Evolutionary conservation across 306 rosid species (phyloP).

Genomic region (Pyrus betulifolia): DNA sequence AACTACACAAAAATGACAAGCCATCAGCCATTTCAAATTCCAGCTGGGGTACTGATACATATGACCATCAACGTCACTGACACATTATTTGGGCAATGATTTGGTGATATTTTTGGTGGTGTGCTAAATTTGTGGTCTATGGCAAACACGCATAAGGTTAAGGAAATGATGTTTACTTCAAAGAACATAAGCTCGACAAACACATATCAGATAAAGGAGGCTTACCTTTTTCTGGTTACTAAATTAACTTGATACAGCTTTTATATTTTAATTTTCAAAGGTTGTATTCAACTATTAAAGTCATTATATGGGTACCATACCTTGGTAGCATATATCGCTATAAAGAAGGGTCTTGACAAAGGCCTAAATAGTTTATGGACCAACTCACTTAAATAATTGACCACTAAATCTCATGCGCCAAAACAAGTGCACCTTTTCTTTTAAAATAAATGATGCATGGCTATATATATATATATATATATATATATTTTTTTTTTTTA

Average conservation of each 20-base stretch:
- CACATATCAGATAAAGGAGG: neutral
- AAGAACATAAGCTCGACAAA: neutral
- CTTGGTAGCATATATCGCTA: neutral
- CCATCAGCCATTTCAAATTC: neutral
- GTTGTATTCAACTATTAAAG: neutral
- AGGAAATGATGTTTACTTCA: too few species aligned
- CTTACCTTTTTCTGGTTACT: neutral
- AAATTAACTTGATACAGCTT: neutral
- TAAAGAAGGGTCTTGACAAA: neutral
- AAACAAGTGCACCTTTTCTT: neutral
- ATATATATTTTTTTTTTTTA: too few species aligned
- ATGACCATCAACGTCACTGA: neutral
- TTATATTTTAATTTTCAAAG: neutral
- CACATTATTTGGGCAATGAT: neutral
- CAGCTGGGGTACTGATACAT: neutral
- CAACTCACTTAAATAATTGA: neutral
- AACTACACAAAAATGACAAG: neutral
- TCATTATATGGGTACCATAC: neutral
- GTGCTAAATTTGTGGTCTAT: neutral
- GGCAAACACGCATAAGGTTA: neutral
- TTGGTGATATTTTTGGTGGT: neutral
- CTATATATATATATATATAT: neutral
- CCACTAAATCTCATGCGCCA: neutral
- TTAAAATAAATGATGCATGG: too few species aligned
- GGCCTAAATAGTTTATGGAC: neutral